Conservation (phyloP, 768 basidiomycete species). For the Phylloporus sp. region DNA sequence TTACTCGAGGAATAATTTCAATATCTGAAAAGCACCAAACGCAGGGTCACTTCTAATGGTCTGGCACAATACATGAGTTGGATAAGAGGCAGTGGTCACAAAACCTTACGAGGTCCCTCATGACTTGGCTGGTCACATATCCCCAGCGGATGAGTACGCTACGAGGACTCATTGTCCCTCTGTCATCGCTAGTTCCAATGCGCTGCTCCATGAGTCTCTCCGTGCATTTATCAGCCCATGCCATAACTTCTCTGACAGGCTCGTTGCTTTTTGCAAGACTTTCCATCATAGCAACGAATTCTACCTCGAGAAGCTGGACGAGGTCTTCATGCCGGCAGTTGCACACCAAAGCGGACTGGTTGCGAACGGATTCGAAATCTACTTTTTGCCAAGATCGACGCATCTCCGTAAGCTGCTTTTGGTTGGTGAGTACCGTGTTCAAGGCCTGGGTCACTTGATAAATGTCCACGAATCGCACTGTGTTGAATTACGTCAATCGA, state of each 20-base stretch:
- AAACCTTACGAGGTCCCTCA: slow-evolving; percentile 77
- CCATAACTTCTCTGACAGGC: slow-evolving; percentile 83
- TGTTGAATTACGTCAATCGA: slow-evolving; percentile 11
- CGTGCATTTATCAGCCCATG: slow-evolving; percentile 89
- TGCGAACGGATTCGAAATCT: slow-evolving; percentile 87
- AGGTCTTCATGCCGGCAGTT: slow-evolving; percentile 90
- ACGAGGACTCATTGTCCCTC: slow-evolving; percentile 78
- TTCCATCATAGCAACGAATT: slow-evolving; percentile 77
- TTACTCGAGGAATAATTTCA: slow-evolving; percentile 88
- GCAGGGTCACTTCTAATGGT: slow-evolving; percentile 91
- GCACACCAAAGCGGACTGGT: slow-evolving; percentile 90
- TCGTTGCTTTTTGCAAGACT: slow-evolving; percentile 66
- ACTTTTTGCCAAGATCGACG: slow-evolving; percentile 84
- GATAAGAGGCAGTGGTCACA: background rate
- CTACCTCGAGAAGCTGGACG: slow-evolving; percentile 78
- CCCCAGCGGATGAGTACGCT: slow-evolving; percentile 89
- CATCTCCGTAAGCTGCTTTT: slow-evolving; percentile 83
- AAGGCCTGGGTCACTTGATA: slow-evolving; percentile 90
- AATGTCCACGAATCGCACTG: slow-evolving; percentile 89
- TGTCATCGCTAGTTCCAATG: slow-evolving; percentile 59
- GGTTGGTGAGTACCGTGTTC: slow-evolving; percentile 83
- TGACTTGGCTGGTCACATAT: slow-evolving; percentile 89
- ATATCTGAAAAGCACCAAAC: slow-evolving; percentile 88
- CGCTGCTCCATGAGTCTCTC: slow-evolving; percentile 78
- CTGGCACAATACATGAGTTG: slow-evolving; percentile 35